Conservation (phyloP, 495 filamentous ascomycete species). For the Poronia punctata region DNA sequence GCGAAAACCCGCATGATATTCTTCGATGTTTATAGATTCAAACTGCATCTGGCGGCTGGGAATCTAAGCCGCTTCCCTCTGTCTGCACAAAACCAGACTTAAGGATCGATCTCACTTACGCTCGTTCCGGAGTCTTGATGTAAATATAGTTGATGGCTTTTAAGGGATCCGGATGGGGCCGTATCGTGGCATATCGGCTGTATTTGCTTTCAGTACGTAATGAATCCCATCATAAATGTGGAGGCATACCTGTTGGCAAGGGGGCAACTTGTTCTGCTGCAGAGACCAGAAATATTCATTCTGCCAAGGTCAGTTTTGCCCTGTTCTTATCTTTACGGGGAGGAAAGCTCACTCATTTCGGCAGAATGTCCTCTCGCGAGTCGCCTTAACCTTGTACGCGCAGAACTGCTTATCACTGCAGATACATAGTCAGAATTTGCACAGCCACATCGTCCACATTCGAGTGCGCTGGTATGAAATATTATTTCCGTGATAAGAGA, state of each 20-base stretch:
- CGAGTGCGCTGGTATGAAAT: too few species aligned
- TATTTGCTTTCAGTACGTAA: not conserved
- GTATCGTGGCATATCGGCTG: slow-evolving; percentile 88
- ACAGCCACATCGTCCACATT: slow-evolving; percentile 10
- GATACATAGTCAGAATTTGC: not conserved
- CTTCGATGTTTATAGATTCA: too few species aligned
- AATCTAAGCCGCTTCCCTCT: too few species aligned
- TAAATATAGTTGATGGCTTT: slow-evolving; percentile 88
- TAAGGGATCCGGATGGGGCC: slow-evolving; percentile 57
- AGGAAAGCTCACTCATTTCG: slow-evolving; percentile 67
- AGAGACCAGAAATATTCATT: slow-evolving; percentile 76
- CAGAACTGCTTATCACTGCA: slow-evolving; percentile 78
- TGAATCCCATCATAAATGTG: too few species aligned
- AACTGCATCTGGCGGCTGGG: too few species aligned
- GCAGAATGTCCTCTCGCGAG: slow-evolving; percentile 90
- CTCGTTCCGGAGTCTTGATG: slow-evolving; percentile 71
- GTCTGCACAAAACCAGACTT: too few species aligned
- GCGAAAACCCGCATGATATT: too few species aligned
- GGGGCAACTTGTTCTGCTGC: slow-evolving; percentile 90
- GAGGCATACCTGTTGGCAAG: slow-evolving; percentile 60
- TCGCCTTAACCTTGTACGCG: slow-evolving; percentile 90
- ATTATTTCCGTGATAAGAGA: too few species aligned
- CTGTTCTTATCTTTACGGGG: slow-evolving; percentile 15
- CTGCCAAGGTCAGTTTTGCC: not conserved
- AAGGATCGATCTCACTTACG: slow-evolving; percentile 8